phyloP scores from a whole-genome alignment of 352 stramenopile genomes.

The Phytophthora capsici region DNA sequence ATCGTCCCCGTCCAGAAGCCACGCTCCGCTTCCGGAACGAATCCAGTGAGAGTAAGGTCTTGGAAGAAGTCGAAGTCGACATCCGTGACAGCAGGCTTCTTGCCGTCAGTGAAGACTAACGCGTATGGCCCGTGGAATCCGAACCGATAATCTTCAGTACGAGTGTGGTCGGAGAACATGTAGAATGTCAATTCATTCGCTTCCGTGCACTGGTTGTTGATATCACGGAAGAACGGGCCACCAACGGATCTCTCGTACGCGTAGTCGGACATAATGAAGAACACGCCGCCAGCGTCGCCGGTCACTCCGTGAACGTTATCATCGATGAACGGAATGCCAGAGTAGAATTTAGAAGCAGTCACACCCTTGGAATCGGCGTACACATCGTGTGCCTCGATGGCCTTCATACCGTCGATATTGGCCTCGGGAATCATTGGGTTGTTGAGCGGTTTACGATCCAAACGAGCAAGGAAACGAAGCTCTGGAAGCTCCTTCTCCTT shows the following conservation, averaged over 20 bases:
- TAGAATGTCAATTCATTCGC: constrained; percentile 65
- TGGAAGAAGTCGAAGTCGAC: constrained; percentile 64
- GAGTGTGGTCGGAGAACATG: constrained; percentile 70
- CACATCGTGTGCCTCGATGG: constrained; percentile 57
- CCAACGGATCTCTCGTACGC: constrained; percentile 57
- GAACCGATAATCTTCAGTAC: constrained; percentile 55
- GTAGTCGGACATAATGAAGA: constrained; percentile 56
- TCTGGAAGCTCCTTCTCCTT: constrained; percentile 42
- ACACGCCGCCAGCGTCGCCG: constrained; percentile 45
- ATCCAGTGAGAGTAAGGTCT: constrained; percentile 44
- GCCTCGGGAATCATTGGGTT: constrained; percentile 40
- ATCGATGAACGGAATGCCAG: constrained; percentile 47
- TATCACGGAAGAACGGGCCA: constrained; percentile 61
- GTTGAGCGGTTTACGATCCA: constrained; percentile 41
- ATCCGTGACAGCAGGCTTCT: constrained; percentile 22
- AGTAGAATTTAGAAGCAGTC: constrained; percentile 55
- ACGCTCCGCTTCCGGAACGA: constrained; percentile 40
- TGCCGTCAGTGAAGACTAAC: constrained; percentile 52
- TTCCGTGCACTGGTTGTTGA: constrained; percentile 63
- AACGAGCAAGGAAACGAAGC: constrained; percentile 55
- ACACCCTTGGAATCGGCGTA: constrained; percentile 38
- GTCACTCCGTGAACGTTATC: constrained; percentile 53
- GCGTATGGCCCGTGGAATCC: constrained; percentile 64
- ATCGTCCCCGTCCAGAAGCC: constrained; percentile 45
- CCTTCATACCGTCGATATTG: constrained; percentile 42